These are phyloP conservation scores for Anethum foeniculum DNA, from an alignment of 140 eudicot species.

Conservation along the genomic window DNA sequence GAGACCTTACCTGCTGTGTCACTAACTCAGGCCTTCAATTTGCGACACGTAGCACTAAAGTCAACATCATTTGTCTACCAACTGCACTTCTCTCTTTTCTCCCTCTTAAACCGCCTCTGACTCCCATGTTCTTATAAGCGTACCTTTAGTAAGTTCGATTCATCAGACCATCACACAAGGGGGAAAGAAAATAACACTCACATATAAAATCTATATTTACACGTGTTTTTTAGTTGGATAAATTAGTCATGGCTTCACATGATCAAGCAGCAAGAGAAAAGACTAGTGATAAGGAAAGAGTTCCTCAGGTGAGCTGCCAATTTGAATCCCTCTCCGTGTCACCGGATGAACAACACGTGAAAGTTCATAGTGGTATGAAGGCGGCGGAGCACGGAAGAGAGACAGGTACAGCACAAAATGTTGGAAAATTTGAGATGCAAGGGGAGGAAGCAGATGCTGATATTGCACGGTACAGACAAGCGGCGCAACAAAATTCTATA, in stretches of 20 bases:
- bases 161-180: too few species aligned
- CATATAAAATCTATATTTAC: too few species aligned
- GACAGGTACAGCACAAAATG: not conserved
- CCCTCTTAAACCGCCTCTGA: not conserved
- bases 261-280: constrained; percentile 44
- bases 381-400: too few species aligned
- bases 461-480: constrained; percentile 30
- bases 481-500: constrained; percentile 66
- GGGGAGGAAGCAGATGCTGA: constrained; percentile 26
- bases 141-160: too few species aligned
- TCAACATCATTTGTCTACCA: constrained; percentile 3
- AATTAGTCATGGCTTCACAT: constrained; percentile 39
- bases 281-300: constrained; percentile 33
- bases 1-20: not conserved
- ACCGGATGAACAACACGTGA: not conserved
- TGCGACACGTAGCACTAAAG: not conserved
- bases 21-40: not conserved
- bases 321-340: constrained; percentile 41
- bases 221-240: not conserved
- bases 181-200: too few species aligned
- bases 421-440: constrained; percentile 12
- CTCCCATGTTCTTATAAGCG: constrained; percentile 1
- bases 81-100: not conserved
- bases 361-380: not conserved
- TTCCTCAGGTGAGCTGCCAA: constrained; percentile 48